Evolutionary conservation across 306 rosid genomes (phyloP), one percentile per base, ranked within the genome.

Genomic region (Senna tora): DNA sequence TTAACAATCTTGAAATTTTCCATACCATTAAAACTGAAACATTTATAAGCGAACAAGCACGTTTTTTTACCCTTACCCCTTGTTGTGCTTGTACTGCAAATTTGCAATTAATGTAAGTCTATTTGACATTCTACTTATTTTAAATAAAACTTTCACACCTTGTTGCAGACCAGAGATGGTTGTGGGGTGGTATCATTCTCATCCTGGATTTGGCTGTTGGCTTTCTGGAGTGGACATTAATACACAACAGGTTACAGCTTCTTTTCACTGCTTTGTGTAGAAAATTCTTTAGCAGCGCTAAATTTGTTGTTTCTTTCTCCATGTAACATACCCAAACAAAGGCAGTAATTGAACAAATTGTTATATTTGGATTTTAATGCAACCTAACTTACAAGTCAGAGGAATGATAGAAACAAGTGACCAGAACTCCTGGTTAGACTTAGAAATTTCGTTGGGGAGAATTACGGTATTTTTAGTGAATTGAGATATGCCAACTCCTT

Each of bases 191-290:
- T 90, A 93, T 75, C 96, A 93, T 79, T 93, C 97, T 0, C 98
- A 93, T 90, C 98, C 96, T 74, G 97, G 97, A 71, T 90, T 90
- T 69, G 98, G 98, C 65, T 93, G 98, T 76, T 93, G 98, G 98
- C 94, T 93, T 56, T 93, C 98, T 77, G 97, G 97, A 74, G 97
- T 93, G 41, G 98, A 91, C 74, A 93, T 91, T 46, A 93, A 93
- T 78, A 93, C 98, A 2, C 97, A 93, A 78, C 98, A 91, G 97
- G 98, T 93, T 85, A 70, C n/a, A 5, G 33, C 17, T 17, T 61
- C 22, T 67, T 64, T 77, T 59, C 46, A 33, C 9, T 8, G 46
- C 20, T 4, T 59, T 59, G 2, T 59, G n/a, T 34, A 10, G 46
- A 16, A 15, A 9, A 59, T 42, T 33, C 46, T n/a, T 16, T 14